Evolutionary conservation across 345 rosid species (phyloP), one percentile per base, ranked within the genome.

Genomic region (Zanthoxylum bungeanum): DNA sequence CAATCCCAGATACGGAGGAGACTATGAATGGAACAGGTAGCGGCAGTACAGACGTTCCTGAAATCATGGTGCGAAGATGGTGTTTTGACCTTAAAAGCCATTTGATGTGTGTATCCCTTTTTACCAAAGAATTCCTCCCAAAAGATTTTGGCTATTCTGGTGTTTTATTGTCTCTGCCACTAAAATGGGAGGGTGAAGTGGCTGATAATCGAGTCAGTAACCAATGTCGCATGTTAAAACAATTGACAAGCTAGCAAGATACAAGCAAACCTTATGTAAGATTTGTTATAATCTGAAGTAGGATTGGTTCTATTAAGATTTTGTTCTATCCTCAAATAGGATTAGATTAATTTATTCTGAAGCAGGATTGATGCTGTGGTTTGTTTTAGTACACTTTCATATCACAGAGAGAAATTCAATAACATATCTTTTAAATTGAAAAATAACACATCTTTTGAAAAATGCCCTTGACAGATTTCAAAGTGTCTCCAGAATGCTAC

Each of bases 11-110:
- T 83, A 78, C 53, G 94, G 93, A 17, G 94, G 93, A 69, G 96
- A 85, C 81, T 87, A 81, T 52, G 96, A 93, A 70, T 93, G 94
- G 97, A 84, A 62, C 84, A 87, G 87, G 82, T 91, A 82, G 80
- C 47, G 46, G 72, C 40, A 60, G 7, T 21, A 46, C 46, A 42
- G 55, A 34, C n/a, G 2, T 31, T 59, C 57, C 9, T 30, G 16
- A 46, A 28, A 27, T 30, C 65, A 11, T 21, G 64, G 39, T 10
- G 28, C 51, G 58, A 46, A 3, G 46, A 44, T 21, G 22, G 12
- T 21, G 31, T 12, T 46, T 58, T 42, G 42, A 46, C 21, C 56
- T 31, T 3, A 19, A 19, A 58, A n/a, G 56, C 73, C 37, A 5
- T 28, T 70, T 34, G 27, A 12, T 44, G n/a, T 36, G 60, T 71